Base-by-base conservation (phyloP, 106 monocot genomes). In the Vanilla planifolia region DNA sequence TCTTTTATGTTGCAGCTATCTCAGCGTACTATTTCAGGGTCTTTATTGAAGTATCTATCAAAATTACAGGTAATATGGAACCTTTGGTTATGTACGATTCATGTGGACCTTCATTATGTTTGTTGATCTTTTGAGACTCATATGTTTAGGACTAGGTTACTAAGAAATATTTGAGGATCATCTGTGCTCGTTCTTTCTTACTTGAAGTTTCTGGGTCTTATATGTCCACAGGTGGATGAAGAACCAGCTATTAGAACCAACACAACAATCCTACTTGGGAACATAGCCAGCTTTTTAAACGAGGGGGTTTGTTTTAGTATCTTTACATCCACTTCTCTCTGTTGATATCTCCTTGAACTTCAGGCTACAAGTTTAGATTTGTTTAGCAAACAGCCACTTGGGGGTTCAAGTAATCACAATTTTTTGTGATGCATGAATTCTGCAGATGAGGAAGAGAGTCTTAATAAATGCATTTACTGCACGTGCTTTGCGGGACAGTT, bases 391-490 rank as follows among this genome's bases (percentile, higher is more conserved):
- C 16, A 30, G 29, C 28, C 53, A 53, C 15, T 53, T 53, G 44
- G 8, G 5, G 23, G 32, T 10, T 50, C 32, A 34, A 64, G 6
- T 24, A 16, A 30, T 37, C 42, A 23, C 34, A 24, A 41, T 25
- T 41, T 27, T 19, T 43, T n/a, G n/a, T 65, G 17, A 19, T 71
- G 22, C 4, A 24, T 67, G 33, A 39, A 22, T 68, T 25, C 6
- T 78, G 62, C 84, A 98, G 96, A 98, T 86, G 64, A 91, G 96
- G 80, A 98, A 91, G 76, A 91, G 96, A 77, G 96, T 98, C 27
- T 65, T 98, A 59, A 98, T 98, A 21, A 98, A 98, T 80, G 96
- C 96, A 62, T 98, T 98, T 59, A 91, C 91, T 41, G 87, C 90
- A 20, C 86, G 96, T 70, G 96, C 96, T 55, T 73, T 98, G 63